Evolutionary conservation across 1,139 yeast species (phyloP), one percentile per base, ranked within the genome.

Genomic region (Geotrichum bryndzae): DNA sequence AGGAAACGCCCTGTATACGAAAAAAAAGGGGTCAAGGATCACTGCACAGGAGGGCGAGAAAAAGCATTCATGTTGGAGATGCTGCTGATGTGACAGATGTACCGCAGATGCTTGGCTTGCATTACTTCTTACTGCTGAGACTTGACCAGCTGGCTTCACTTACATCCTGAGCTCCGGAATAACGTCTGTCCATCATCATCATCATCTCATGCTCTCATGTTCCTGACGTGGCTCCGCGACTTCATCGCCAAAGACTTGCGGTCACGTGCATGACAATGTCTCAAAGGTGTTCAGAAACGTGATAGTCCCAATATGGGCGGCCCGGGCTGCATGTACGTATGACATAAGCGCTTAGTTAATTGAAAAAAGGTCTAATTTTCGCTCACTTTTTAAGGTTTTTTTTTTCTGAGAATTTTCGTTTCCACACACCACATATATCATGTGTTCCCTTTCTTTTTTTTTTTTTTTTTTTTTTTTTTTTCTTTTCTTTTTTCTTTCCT

Each of bases 301-400:
- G n/a, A 3, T 41, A 41, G n/a, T 15, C 46, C 46, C n/a, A 41
- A 41, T 15, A 41, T n/a, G 18, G n/a, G 22, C 46, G 25, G 22
- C 38, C 38, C 38, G 66, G 64, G 8, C 66, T 31, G 53, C 63
- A 64, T 58, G 66, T 65, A 18, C 18, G 18, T 50, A 64, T 53
- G 63, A 68, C 54, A 65, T 64, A 11, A 56, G 54, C 29, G 54
- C 46, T 6, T 33, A 25, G 50, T 59, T 60, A 58, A 33, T 55
- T 6, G 56, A 61, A 38, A 58, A 25, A 18, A n/a, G 18, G 23
- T 29, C 25, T 4, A 22, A 4, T 46, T 48, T 33, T 56, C 48
- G 23, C 31, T 56, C 15, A 41, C n/a, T 13, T 54, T 54, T 18
- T 22, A 18, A 18, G 18, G 18, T 50, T 35, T 35, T 50, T 51